Evolutionary conservation across 495 filamentous ascomycete genomes (phyloP), one percentile per base, ranked within the genome.

Genomic region (Penicillium odoratum): DNA sequence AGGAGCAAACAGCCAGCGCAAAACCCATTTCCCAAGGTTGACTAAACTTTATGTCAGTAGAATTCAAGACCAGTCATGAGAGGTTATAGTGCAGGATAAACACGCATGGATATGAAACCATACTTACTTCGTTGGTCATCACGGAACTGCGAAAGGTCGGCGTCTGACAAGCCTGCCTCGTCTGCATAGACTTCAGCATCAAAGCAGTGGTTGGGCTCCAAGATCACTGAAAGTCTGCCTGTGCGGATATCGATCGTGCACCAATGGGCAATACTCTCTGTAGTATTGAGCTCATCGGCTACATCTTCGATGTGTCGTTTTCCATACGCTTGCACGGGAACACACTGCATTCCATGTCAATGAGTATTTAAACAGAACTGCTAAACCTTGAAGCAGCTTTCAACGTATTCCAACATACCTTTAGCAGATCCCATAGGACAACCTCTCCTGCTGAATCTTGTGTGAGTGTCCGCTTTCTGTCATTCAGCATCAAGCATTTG

Each of bases 161-260:
- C 48, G 5, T 59, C 42, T 30, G 62, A 80, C 48, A 93, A 53
- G 15, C 84, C 74, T 9, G 91, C 73, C 67, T 97, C 91, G 67
- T 98, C 94, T 1, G 92, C 93, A 69, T 98, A 98, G 74, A 95
- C 88, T 69, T 98, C 94, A 38, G 93, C 95, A 72, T 98, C 95
- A 64, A 98, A 98, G 69, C 94, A 98, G 59, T 94, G 92, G 63
- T 94, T 96, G 45, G 92, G 90, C 63, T 98, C 94, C 18, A 98
- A 71, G 11, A 97, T 88, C 29, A 95, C 93, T 3, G 92, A 92
- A 55, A 98, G 72, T 58, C 88, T 87, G 42, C 94, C 94, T 5
- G 94, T 98, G 54, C 92, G 86, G 30, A 92, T 93, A 66, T 98
- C 92, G 48, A 98, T 89, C 11, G 88, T 87, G 67, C 93, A 98